A percentile compares a stretch with the other conserved stretches of the same genome.
These are phyloP conservation scores for Trichoderma orchidacearum DNA, from an alignment of 495 filamentous ascomycete genomes.

Conservation along the genomic window DNA sequence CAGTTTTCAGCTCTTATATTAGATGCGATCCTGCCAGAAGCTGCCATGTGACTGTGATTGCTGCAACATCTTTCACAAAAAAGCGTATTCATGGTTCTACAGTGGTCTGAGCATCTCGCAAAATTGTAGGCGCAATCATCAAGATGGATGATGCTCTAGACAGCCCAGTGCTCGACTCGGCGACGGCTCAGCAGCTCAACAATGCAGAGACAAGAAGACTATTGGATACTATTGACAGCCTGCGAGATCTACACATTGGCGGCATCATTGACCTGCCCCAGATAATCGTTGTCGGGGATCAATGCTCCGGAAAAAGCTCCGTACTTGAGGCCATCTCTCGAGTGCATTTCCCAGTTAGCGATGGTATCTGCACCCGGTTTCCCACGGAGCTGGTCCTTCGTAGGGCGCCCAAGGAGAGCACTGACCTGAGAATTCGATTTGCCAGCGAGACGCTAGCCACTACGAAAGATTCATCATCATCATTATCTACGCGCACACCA, in stretches of 20 bases:
- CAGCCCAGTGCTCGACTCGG: conserved; percentile 3
- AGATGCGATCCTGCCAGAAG: too few species aligned
- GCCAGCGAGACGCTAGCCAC: conserved; percentile 5
- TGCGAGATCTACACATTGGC: conserved; percentile 38
- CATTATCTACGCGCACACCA: background rate
- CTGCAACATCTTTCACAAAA: too few species aligned
- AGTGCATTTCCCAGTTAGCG: conserved; percentile 37
- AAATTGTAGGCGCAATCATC: too few species aligned
- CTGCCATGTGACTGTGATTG: too few species aligned
- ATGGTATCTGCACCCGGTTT: conserved; percentile 37
- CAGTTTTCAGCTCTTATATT: too few species aligned
- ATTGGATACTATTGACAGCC: conserved; percentile 39
- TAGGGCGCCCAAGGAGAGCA: conserved; percentile 9
- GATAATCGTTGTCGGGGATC: conserved; percentile 49
- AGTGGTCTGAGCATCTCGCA: too few species aligned
- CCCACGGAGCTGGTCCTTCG: conserved; percentile 42
- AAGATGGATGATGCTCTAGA: too few species aligned
- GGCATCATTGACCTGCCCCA: conserved; percentile 45
- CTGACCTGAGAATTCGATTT: conserved; percentile 13
- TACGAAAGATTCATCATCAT: background rate
- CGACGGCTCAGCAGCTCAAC: conserved; percentile 1
- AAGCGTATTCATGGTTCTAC: too few species aligned
- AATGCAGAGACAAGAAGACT: conserved; percentile 13
- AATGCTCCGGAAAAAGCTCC: conserved; percentile 46
- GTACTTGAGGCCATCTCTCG: conserved; percentile 51